Evolutionary conservation across 495 filamentous ascomycete species (phyloP).

Genomic region (Trichoderma orchidacearum): DNA sequence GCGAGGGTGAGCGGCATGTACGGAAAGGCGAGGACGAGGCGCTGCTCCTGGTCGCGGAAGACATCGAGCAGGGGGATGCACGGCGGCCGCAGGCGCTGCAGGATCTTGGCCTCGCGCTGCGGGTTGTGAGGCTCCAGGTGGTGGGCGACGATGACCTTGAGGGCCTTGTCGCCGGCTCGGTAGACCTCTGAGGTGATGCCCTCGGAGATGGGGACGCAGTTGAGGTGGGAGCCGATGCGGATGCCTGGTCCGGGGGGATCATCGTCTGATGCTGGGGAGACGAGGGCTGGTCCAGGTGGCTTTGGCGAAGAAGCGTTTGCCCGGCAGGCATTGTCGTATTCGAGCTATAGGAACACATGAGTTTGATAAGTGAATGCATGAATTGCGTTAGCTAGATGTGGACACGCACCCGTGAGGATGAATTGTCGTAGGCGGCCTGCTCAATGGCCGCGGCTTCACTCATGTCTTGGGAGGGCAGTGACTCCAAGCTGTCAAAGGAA

Average conservation of each 20-base stretch:
- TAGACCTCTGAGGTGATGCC: conserved; percentile 82
- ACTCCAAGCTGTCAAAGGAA: not conserved
- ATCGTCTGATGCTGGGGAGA: not conserved
- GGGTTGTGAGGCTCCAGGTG: conserved; percentile 68
- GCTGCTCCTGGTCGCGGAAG: conserved; percentile 55
- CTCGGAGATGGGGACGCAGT: conserved; percentile 55
- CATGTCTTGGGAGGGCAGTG: not conserved
- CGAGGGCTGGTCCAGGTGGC: not conserved
- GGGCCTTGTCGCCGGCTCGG: conserved; percentile 42
- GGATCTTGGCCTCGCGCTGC: conserved; percentile 59
- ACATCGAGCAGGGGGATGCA: conserved; percentile 53
- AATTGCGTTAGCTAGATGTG: not conserved
- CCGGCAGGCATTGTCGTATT: conserved; percentile 24
- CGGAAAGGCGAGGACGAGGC: conserved; percentile 69
- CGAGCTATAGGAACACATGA: conserved; percentile 22
- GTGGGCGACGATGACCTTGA: conserved; percentile 77
- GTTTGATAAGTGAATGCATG: conserved; percentile 7
- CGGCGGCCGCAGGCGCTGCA: conserved; percentile 33
- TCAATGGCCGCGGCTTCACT: conserved; percentile 22
- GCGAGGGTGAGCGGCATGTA: conserved; percentile 64
- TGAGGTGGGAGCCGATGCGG: conserved; percentile 54
- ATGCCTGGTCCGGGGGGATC: conserved; percentile 22
- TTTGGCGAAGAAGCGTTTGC: not conserved
- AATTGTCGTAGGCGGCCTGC: conserved; percentile 28
- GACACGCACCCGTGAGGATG: conserved; percentile 16